Base-by-base conservation (phyloP, 108 stramenopile genomes). In the Nitzschia sp. region DNA sequence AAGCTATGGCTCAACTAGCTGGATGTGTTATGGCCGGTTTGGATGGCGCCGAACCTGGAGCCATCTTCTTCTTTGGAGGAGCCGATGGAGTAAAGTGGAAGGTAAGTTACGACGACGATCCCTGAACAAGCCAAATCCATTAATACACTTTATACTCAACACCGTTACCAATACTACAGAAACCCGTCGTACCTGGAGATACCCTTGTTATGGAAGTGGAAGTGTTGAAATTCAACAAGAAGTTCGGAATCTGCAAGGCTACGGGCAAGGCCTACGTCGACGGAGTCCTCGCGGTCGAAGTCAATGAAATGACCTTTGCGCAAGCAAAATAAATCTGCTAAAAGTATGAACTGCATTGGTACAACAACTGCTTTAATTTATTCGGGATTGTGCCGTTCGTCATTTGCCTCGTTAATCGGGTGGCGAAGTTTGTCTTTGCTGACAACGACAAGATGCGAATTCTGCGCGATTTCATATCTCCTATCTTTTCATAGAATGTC, bases 71-170 rank as follows among this genome's bases (percentile, higher is more conserved):
- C 81, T 98, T 98, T 79, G 97, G 94, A n/a, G 97, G 95, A 21
- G 96, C 95, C 25, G 89, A 94, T 66, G 95, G 96, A 38, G 96
- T 98, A 54, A 96, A 96, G 82, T 98, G 95, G 96, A 96, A 97
- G 61, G 61, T 62, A 26, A 26, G 61, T 45, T 5, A 53, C 4
- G 51, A 53, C 4, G 5, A 53, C n/a, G 18, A 53, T 53, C 4
- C 19, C 24, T 6, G 38, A 9, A 13, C 9, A 13, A 42, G 6
- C 38, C 38, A 42, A 42, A 42, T 42, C n/a, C 38, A 42, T 42
- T 42, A 42, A 42, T 42, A 9, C 38, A 13, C 13, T 42, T 42
- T n/a, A n/a, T n/a, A n/a, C n/a, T n/a, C n/a, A n/a, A n/a, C n/a
- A n/a, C n/a, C 18, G 8, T 29, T 29, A 58, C 23, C 27, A 30